phyloP scores from a whole-genome alignment of 441 rosid species.

The Euphorbia schlechtendalii region DNA sequence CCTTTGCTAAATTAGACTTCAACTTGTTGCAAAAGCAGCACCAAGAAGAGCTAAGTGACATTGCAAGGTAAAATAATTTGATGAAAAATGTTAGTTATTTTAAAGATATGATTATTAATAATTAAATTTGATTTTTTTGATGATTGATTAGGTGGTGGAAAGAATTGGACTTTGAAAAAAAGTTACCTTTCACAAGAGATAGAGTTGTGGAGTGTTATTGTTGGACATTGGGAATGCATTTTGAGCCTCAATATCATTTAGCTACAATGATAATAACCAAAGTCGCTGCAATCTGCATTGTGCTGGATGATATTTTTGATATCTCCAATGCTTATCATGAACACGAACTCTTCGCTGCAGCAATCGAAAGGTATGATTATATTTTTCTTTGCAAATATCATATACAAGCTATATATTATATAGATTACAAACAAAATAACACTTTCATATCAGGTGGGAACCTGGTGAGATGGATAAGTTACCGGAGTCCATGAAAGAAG shows the following conservation, averaged over 20 bases:
- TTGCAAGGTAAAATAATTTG: slow-evolving; percentile 10
- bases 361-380: slow-evolving; percentile 10
- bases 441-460: slow-evolving; percentile 31
- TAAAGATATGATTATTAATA: not conserved
- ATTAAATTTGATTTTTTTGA: too few relatives aligned
- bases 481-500: slow-evolving; percentile 29
- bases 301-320: slow-evolving; percentile 30
- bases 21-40: slow-evolving; percentile 26
- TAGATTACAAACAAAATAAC: too few relatives aligned
- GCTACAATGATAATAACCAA: slow-evolving; percentile 22
- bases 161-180: slow-evolving; percentile 8
- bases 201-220: slow-evolving; percentile 16
- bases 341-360: slow-evolving; percentile 15
- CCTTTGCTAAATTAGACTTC: slow-evolving; percentile 37
- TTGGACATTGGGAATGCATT: slow-evolving; percentile 13
- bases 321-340: slow-evolving; percentile 17
- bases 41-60: slow-evolving; percentile 23
- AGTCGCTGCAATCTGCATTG: slow-evolving; percentile 9
- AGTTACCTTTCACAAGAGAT: slow-evolving; percentile 15
- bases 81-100: too few relatives aligned
- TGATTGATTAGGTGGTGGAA: slow-evolving; percentile 22
- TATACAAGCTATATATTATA: too few relatives aligned
- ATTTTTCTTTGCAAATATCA: too few relatives aligned
- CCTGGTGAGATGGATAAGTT: slow-evolving; percentile 11
- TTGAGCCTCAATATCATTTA: slow-evolving; percentile 12